phyloP scores from a whole-genome alignment of 768 basidiomycete genomes.

The Suillus alpinus region DNA sequence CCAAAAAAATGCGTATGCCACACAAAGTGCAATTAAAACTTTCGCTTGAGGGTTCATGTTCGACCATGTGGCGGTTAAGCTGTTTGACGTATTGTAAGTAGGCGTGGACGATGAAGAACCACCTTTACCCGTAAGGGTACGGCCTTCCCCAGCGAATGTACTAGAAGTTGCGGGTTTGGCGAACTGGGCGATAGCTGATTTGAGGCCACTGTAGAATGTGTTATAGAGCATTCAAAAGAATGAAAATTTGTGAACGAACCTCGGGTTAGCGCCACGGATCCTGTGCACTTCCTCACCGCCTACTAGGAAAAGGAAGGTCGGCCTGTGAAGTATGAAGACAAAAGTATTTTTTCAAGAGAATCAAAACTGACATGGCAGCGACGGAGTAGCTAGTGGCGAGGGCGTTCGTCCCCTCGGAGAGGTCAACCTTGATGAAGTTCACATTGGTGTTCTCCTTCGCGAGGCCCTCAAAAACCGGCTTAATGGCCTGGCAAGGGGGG shows the following conservation, averaged over 20 bases:
- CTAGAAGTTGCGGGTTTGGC: constrained; percentile 37
- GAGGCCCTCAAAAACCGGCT: constrained; percentile 69
- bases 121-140: constrained; percentile 50
- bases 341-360: not conserved
- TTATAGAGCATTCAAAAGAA: constrained; percentile 3
- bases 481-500: constrained; percentile 82
- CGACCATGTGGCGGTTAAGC: constrained; percentile 35
- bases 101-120: constrained; percentile 39
- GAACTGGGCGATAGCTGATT: constrained; percentile 55
- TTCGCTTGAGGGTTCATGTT: constrained; percentile 68
- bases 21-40: constrained; percentile 59
- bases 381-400: constrained; percentile 63
- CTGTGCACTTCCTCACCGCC: constrained; percentile 64
- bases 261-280: constrained; percentile 68
- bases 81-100: constrained; percentile 32
- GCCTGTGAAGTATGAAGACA: constrained; percentile 44
- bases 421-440: constrained; percentile 84
- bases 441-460: constrained; percentile 66
- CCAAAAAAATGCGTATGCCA: constrained; percentile 60
- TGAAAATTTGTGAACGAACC: constrained; percentile 38
- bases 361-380: constrained; percentile 62
- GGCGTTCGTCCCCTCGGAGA: constrained; percentile 61
- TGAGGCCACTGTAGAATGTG: constrained; percentile 48
- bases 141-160: constrained; percentile 71
- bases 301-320: constrained; percentile 78